These are phyloP conservation scores for Solanum pennellii DNA, from an alignment of 257 asterid genomes.

Conservation along the genomic window DNA sequence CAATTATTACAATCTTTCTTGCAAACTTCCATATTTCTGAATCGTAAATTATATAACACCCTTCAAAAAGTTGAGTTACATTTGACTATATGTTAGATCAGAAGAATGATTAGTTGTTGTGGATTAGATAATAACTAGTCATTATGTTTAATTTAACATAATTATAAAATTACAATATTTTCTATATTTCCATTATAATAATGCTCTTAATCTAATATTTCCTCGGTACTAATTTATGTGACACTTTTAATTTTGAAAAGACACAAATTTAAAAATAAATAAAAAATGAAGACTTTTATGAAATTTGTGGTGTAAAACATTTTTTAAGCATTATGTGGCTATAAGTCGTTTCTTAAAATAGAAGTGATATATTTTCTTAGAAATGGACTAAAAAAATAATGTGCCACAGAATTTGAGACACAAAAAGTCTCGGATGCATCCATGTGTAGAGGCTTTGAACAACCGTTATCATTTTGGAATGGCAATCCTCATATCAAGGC, in stretches of 20 bases:
- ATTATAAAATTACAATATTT: background rate
- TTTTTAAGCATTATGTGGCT: no score
- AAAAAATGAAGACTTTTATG: background rate
- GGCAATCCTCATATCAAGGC: constrained; percentile 24
- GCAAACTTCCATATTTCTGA: background rate
- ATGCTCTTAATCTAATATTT: background rate
- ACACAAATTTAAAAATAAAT: background rate
- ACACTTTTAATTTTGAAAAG: background rate
- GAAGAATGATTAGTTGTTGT: background rate
- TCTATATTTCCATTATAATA: background rate
- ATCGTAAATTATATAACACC: background rate
- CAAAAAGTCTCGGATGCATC: no score
- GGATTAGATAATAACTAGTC: background rate
- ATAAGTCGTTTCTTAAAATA: accelerated
- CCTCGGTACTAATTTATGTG: no score
- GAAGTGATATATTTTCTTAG: background rate
- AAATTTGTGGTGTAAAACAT: background rate
- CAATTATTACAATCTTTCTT: background rate
- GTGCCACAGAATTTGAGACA: background rate
- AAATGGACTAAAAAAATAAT: no score
- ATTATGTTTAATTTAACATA: background rate
- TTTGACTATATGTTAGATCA: background rate
- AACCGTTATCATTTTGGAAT: background rate
- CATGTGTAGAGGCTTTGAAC: background rate
- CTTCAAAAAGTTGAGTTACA: background rate